phyloP scores from a whole-genome alignment of 208 protist species.

The Zelonia costaricensis region DNA sequence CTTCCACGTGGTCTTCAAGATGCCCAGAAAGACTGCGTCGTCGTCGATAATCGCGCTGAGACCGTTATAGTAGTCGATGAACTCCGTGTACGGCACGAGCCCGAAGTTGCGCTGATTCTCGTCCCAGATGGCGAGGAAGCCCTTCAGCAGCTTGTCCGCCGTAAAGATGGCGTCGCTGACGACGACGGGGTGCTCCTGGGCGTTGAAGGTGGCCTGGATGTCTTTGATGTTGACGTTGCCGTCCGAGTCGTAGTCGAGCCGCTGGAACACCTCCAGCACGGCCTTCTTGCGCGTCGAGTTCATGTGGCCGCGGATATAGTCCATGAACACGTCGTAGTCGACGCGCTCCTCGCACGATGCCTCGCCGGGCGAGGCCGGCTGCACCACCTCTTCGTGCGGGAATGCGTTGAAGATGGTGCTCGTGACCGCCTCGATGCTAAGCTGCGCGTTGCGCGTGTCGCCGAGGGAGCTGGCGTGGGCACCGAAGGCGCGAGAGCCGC shows the following conservation, averaged over 20 bases:
- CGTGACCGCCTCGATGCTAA: constrained; percentile 40
- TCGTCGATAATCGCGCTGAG: constrained; percentile 87
- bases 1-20: constrained; percentile 89
- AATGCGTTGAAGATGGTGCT: constrained; percentile 65
- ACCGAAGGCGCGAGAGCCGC: constrained; percentile 65
- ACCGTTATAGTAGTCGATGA: constrained; percentile 93
- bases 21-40: constrained; percentile 80
- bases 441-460: constrained; percentile 45
- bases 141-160: constrained; percentile 78
- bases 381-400: constrained; percentile 51
- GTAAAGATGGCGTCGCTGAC: constrained; percentile 70
- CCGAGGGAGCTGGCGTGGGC: constrained; percentile 17
- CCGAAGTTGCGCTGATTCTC: constrained; percentile 78
- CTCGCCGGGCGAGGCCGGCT: constrained; percentile 8
- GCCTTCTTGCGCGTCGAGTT: constrained; percentile 75
- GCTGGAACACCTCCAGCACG: constrained; percentile 73
- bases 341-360: constrained; percentile 28
- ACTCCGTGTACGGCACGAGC: constrained; percentile 84
- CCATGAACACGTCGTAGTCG: constrained; percentile 90
- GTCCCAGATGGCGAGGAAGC: constrained; percentile 88
- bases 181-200: constrained; percentile 81
- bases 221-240: constrained; percentile 80
- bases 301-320: constrained; percentile 87
- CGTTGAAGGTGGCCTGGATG: constrained; percentile 80
- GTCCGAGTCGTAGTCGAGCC: constrained; percentile 84